These are phyloP conservation scores for Penicillium parvum DNA, from an alignment of 495 filamentous ascomycete genomes.

Conservation along the genomic window DNA sequence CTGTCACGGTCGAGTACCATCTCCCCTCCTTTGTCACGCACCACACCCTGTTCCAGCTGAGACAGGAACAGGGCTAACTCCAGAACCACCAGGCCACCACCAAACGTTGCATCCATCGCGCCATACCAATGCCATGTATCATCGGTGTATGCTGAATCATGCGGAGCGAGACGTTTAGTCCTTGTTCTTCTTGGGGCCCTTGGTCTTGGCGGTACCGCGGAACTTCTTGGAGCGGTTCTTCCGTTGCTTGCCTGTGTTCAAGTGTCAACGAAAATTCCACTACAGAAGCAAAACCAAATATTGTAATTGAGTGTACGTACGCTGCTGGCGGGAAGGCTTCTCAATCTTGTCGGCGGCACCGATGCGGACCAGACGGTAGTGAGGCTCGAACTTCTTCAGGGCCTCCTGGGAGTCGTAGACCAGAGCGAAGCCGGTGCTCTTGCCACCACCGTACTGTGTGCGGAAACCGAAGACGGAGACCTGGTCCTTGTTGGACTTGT, in stretches of 20 bases:
- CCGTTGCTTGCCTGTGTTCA: conserved; percentile 90
- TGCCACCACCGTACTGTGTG: conserved; percentile 98
- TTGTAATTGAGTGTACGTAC: conserved; percentile 57
- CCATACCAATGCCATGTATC: conserved; percentile 9
- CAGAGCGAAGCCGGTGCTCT: conserved; percentile 97
- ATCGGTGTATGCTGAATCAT: conserved; percentile 19
- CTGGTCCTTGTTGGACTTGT: conserved; percentile 96
- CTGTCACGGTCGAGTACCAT: conserved; percentile 4
- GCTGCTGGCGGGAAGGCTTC: conserved; percentile 94
- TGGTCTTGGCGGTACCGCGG: conserved; percentile 86
- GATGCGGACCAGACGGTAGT: conserved; percentile 91
- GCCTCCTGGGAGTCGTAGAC: conserved; percentile 96
- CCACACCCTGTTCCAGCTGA: conserved; percentile 18
- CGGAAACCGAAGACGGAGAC: conserved; percentile 96
- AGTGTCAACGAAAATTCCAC: no score
- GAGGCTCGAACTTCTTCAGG: conserved; percentile 99
- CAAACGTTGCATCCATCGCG: conserved; percentile 22
- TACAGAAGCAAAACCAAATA: conserved; percentile 2
- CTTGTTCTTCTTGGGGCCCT: conserved; percentile 75
- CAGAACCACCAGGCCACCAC: conserved; percentile 25
- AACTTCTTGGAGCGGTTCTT: conserved; percentile 99
- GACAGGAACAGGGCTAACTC: conserved; percentile 11
- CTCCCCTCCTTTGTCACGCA: conserved; percentile 15
- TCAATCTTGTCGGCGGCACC: conserved; percentile 89
- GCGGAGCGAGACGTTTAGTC: conserved; percentile 36